Base-by-base conservation (phyloP, 1,139 yeast genomes). In the Saccharomyces hybrid region DNA sequence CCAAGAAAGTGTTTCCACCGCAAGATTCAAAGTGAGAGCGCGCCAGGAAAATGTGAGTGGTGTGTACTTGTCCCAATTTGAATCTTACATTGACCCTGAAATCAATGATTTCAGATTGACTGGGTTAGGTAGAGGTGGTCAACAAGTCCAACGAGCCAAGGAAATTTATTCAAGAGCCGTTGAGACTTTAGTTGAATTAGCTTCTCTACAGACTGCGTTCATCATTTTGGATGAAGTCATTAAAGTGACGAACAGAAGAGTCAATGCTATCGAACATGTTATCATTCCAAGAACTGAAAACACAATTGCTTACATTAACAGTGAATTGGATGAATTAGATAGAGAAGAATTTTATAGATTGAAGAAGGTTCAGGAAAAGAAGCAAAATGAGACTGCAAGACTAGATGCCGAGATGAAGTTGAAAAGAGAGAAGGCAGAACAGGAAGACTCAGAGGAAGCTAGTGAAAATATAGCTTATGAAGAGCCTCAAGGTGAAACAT, bases 91-190 rank as follows among this genome's bases (percentile, higher is more conserved):
- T 59, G 88, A 89, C 67, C 89, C 88, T 59, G 82, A 83, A 26
- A 87, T 89, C 67, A 93, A 91, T 66, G 99, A 93, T 67, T 93
- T 93, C 77, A 88, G 88, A 71, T 78, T 93, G 82, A 93, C 98
- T 8, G 99, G 99, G 60, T 78, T 93, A 64, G 99, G 99, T 53
- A 82, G 98, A 70, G 99, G 99, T 73, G 98, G 99, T 59, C 99
- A 93, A 72, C 99, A 93, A 72, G 96, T 93, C 54, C 96, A 88
- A 72, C 87, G 86, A 72, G 98, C 98, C 54, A 90, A 91, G 71
- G 81, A 81, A 64, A 96, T 93, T 44, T 93, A 93, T 72, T 84
- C 96, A 38, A 88, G 86, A 67, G 96, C 97, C 7, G 98, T 93
- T 21, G 98, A 93, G 72, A 90, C 98, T 0, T 79, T 93, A 62